Evolutionary conservation across 768 basidiomycete species (phyloP).

Genomic region (Lentinus brumalis): DNA sequence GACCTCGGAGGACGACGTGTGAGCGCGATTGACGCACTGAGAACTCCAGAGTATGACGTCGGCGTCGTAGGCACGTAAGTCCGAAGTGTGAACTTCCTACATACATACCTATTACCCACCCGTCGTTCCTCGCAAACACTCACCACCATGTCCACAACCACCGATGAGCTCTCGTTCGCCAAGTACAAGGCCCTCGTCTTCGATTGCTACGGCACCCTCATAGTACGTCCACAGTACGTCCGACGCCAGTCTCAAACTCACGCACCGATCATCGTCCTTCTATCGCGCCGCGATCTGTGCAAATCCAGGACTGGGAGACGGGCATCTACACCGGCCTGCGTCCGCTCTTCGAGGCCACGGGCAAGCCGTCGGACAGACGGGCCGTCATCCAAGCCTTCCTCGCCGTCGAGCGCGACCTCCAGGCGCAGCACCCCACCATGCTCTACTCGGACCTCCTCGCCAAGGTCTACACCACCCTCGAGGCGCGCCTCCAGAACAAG

Average conservation of each 20-base stretch:
- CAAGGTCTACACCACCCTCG: conserved; percentile 33
- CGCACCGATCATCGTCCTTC: background rate
- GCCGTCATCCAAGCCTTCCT: conserved; percentile 55
- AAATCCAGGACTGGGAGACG: conserved; percentile 69
- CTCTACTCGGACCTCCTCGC: conserved; percentile 65
- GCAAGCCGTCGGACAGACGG: conserved; percentile 48
- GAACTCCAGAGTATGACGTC: no score
- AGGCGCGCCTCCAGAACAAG: conserved; percentile 32
- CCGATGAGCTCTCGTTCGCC: conserved; percentile 16
- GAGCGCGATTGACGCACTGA: no score
- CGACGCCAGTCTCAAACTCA: background rate
- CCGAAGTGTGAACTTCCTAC: no score
- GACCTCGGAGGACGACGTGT: no score
- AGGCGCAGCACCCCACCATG: conserved; percentile 57
- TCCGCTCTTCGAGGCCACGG: conserved; percentile 43
- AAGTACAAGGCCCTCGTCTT: conserved; percentile 57
- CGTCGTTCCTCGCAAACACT: no score
- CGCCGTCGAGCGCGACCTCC: conserved; percentile 56
- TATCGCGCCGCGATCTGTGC: background rate
- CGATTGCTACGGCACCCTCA: conserved; percentile 78
- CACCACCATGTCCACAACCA: background rate
- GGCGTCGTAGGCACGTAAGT: no score
- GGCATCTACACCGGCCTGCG: conserved; percentile 58
- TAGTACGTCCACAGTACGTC: conserved; percentile 38
- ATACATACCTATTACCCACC: no score